Evolutionary conservation across 108 stramenopile genomes (phyloP).

Genomic region (Discostella stelligeroides): DNA sequence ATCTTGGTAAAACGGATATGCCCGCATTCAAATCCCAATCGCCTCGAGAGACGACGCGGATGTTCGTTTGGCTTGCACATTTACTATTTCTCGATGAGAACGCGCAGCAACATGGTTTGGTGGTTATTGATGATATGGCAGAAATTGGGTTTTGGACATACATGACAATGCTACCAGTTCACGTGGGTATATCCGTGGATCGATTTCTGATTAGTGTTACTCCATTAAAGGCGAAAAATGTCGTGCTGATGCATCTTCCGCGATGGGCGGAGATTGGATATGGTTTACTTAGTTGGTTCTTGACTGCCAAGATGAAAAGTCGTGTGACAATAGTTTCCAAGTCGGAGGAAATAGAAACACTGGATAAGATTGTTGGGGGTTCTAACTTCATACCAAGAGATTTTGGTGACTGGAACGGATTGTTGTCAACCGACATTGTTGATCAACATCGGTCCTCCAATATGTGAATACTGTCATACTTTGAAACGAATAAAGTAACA

Average conservation of each 20-base stretch:
- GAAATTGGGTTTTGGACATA: constrained; percentile 53
- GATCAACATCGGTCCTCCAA: constrained; percentile 8
- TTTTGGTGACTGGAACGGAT: constrained; percentile 27
- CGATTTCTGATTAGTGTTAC: constrained; percentile 65
- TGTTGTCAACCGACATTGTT: constrained; percentile 32
- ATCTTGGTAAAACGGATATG: constrained; percentile 55
- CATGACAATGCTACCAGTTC: constrained; percentile 63
- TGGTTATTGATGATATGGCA: constrained; percentile 55
- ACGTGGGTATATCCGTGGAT: constrained; percentile 60
- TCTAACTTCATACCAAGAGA: constrained; percentile 32
- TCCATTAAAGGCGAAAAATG: constrained; percentile 62
- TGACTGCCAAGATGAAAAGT: constrained; percentile 51
- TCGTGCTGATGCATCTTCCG: constrained; percentile 50
- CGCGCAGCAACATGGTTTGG: constrained; percentile 58
- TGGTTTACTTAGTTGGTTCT: constrained; percentile 47
- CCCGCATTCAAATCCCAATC: constrained; percentile 43
- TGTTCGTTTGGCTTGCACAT: constrained; percentile 65
- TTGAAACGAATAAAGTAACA: too few species aligned
- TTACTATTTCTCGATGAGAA: constrained; percentile 56
- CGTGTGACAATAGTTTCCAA: constrained; percentile 51
- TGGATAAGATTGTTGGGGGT: constrained; percentile 39
- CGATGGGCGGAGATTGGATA: constrained; percentile 50
- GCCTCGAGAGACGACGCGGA: constrained; percentile 44
- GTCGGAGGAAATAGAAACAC: constrained; percentile 30
- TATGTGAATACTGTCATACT: too few species aligned